These are phyloP conservation scores for Trametes hirsuta DNA, from an alignment of 1,284 basidiomycete species.

Conservation along the genomic window DNA sequence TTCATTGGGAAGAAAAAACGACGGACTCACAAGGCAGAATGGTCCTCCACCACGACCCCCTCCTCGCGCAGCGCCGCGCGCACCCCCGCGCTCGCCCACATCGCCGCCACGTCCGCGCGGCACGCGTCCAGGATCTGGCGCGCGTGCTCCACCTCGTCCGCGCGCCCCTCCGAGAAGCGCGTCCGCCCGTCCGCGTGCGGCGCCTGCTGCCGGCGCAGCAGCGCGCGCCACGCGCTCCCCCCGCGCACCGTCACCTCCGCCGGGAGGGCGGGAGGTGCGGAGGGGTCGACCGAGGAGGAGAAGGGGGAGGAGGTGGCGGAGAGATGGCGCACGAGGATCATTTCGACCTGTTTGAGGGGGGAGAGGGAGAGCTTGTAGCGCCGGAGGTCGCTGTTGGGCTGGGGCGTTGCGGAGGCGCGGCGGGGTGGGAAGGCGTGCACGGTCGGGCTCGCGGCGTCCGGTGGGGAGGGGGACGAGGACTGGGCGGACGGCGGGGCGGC, in stretches of 20 bases:
- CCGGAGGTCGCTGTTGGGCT: conserved; percentile 39
- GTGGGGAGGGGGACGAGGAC: background rate
- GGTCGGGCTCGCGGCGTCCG: conserved; percentile 14
- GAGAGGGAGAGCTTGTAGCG: conserved; percentile 51
- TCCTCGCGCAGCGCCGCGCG: conserved; percentile 44
- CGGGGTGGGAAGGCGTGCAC: background rate
- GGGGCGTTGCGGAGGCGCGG: conserved; percentile 14
- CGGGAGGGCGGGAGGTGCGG: conserved; percentile 30
- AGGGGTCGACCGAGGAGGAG: conserved; percentile 10
- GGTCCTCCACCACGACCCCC: conserved; percentile 52
- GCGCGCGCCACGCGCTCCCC: conserved; percentile 50
- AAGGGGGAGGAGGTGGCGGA: conserved; percentile 20
- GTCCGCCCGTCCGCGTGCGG: background rate
- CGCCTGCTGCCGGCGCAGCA: conserved; percentile 23
- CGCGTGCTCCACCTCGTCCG: conserved; percentile 43
- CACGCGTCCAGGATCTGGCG: conserved; percentile 55
- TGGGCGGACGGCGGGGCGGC: background rate
- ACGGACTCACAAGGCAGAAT: conserved; percentile 60
- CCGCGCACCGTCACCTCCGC: conserved; percentile 53
- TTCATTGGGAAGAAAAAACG: background rate
- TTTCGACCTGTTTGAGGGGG: conserved; percentile 57
- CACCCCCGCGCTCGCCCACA: conserved; percentile 52
- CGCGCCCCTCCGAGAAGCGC: conserved; percentile 1
- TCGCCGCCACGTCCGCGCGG: conserved; percentile 50
- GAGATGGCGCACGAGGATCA: conserved; percentile 40